Evolutionary conservation across 768 basidiomycete genomes (phyloP), one percentile per base, ranked within the genome.

Genomic region (Boletus subcaerulescens): DNA sequence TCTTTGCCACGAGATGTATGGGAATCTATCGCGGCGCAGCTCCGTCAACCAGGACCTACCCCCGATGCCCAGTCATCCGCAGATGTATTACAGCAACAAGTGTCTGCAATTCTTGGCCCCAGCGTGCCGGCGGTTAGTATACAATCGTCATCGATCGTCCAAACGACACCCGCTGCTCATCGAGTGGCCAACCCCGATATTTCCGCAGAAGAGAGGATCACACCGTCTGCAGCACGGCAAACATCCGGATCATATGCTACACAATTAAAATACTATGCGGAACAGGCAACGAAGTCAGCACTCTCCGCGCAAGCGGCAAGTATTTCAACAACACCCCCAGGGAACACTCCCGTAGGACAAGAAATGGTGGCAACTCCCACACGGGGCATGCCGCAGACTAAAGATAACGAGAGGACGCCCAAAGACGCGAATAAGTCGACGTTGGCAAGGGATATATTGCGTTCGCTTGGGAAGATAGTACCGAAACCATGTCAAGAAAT

Each of bases 371-470:
- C 20, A 31, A 65, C 57, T 36, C 63, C 66, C 11, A 41, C 35
- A 40, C 49, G 43, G 42, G 47, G 45, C 18, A 39, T 17, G 5
- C 32, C 45, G 24, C 48, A 45, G 18, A 20, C 14, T 24, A 47
- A 39, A 20, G 22, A 45, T 20, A 44, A 31, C n/a, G 20, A 17
- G 20, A 70, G 64, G 41, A 67, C 70, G 1, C 73, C 72, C 15
- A 66, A 65, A 33, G 68, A 80, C 29, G 82, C 80, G 7, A 74
- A 83, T 62, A 79, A 73, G 58, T 77, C 68, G 44, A 74, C 73
- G 41, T 73, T 87, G 26, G 85, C 85, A 3, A 76, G 72, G 42
- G 83, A 85, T 65, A 71, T 87, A 43, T 58, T 87, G 20, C 76
- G 74, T 42, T 80, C 83, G 8, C 73, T 87, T 4, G 77, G 78